Evolutionary conservation across 2,329 filamentous ascomycete species (phyloP), one percentile per base, ranked within the genome.

Genomic region (Aspergillus brasiliensis): DNA sequence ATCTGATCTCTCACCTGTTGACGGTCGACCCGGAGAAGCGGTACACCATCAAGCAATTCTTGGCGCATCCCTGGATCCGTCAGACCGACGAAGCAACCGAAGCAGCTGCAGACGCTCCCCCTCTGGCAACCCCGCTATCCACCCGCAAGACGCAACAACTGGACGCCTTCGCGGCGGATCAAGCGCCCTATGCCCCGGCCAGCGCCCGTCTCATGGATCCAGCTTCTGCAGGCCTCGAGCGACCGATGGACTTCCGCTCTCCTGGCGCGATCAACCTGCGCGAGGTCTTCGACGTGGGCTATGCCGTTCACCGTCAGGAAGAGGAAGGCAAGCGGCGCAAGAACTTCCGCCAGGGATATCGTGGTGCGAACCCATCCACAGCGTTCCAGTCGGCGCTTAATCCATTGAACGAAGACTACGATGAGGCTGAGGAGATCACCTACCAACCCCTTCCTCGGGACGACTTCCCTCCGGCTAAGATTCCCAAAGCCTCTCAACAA

Each of bases 211-310:
- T 86, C n/a, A 76, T 83, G 17, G 83, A 88, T 62, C 84, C 85
- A 10, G 85, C 86, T 13, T 77, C 75, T 8, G 72, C 73, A 4
- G 82, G 82, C 15, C 72, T 76, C 38, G 89, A 90, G 27, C 88
- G 86, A 63, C 88, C 91, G 17, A 88, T 89, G 78, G 95, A 99
- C 75, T 99, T 98, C 87, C 87, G 95, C 59, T 98, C 93, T 0
- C 95, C 95, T 0, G 95, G 93, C 53, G 93, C 92, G 2, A 89
- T 99, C 77, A 98, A 98, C 73, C 82, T 99, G 11, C 91, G 95
- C 61, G 95, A 99, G 77, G 93, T 98, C 2, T 99, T 99, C 67
- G 95, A 99, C 71, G 94, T 99, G 51, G 90, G 92, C n/a, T 99
- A 99, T 71, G 94, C 95, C 8, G 95, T 99, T 8, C 95, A 98